Evolutionary conservation across 176 grass and related monocot genomes (phyloP).

Genomic region (Musa schizocarpa): DNA sequence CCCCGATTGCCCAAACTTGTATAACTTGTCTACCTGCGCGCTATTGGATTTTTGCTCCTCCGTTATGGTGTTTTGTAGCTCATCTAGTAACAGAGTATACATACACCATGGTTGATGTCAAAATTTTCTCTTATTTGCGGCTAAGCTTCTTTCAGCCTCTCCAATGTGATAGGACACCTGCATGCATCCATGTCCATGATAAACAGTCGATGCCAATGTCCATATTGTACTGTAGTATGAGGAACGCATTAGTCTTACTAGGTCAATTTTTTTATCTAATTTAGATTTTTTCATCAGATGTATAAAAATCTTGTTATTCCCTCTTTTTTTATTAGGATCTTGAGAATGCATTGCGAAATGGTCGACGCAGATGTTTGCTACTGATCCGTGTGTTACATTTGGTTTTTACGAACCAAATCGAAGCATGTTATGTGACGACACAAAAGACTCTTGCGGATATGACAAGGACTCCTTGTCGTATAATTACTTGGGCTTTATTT

Average conservation of each 20-base stretch:
- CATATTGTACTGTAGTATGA: neutral
- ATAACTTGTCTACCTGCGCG: slow-evolving; percentile 16
- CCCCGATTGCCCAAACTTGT: slow-evolving; percentile 38
- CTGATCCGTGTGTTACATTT: neutral
- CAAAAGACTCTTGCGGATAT: too few relatives aligned
- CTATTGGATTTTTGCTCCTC: neutral
- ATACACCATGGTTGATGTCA: neutral
- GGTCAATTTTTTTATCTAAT: neutral
- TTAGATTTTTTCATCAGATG: neutral
- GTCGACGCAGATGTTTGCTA: neutral
- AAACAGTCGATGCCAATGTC: neutral
- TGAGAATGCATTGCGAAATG: neutral
- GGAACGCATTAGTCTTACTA: neutral
- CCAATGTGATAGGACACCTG: neutral
- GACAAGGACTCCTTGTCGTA: too few relatives aligned
- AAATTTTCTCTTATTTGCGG: neutral
- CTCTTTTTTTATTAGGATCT: neutral
- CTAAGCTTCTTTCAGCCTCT: neutral
- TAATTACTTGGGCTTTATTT: too few relatives aligned
- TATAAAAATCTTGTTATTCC: neutral
- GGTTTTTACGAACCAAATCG: neutral
- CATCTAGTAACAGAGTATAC: neutral
- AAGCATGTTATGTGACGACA: neutral
- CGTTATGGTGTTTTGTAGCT: neutral
- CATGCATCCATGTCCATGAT: neutral